Conservation (phyloP, 2,329 filamentous ascomycete genomes). For the Zelopaecilomyces penicillatus region DNA sequence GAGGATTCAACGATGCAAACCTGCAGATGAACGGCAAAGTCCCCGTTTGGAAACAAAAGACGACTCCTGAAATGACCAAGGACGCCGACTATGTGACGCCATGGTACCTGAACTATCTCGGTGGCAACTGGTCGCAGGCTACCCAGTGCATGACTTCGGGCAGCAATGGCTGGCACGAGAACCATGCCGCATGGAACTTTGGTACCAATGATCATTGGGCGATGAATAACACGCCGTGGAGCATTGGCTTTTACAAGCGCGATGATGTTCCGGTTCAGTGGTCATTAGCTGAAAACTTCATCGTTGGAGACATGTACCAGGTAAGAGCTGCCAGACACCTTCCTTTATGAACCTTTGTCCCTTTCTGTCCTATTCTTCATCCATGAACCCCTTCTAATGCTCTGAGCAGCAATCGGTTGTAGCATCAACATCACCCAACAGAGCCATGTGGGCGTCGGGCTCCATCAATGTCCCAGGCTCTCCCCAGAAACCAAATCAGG, state of each 20-base stretch:
- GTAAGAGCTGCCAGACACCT: neutral
- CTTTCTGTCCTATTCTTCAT: neutral
- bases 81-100: conserved; percentile 36
- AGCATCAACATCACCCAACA: conserved; percentile 44
- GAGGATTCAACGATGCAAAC: conserved; percentile 49
- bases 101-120: conserved; percentile 47
- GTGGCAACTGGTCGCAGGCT: conserved; percentile 39
- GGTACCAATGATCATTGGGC: conserved; percentile 47
- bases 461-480: conserved; percentile 41
- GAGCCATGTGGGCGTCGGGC: conserved; percentile 42
- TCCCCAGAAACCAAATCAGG: conserved; percentile 32
- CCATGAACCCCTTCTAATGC: neutral
- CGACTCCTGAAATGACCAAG: conserved; percentile 29
- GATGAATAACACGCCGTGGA: conserved; percentile 43
- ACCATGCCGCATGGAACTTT: conserved; percentile 42
- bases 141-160: conserved; percentile 48
- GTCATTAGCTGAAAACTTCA: conserved; percentile 45
- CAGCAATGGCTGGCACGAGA: conserved; percentile 41
- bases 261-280: conserved; percentile 47
- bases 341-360: conserved; percentile 20
- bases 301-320: conserved; percentile 48
- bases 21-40: conserved; percentile 39
- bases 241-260: conserved; percentile 42
- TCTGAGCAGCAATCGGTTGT: conserved; percentile 34
- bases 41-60: conserved; percentile 40